Conservation (phyloP, 192 early-diverging fungal species). For the Coemansia sp. region DNA sequence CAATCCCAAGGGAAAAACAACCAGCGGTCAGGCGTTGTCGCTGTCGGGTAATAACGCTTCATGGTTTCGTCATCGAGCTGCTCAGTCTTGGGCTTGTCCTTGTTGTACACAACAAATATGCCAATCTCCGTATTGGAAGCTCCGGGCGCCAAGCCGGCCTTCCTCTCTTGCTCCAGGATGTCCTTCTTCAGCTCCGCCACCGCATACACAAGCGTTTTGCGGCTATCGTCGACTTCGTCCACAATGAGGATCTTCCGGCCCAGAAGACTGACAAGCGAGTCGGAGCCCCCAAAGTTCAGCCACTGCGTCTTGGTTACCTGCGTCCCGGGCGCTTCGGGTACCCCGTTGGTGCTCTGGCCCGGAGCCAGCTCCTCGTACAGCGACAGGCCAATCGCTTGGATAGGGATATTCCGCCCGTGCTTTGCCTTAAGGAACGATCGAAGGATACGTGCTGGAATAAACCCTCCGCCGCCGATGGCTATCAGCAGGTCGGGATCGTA, state of each 20-base stretch:
- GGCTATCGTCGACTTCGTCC: slow-evolving; percentile 79
- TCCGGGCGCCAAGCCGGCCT: slow-evolving; percentile 44
- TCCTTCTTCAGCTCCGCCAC: slow-evolving; percentile 74
- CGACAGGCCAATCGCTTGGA: slow-evolving; percentile 76
- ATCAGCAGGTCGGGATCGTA: slow-evolving; percentile 75
- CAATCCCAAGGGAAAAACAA: slow-evolving; percentile 75
- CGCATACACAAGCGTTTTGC: slow-evolving; percentile 72
- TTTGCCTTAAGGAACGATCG: slow-evolving; percentile 72
- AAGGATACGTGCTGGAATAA: slow-evolving; percentile 74
- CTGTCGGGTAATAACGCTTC: slow-evolving; percentile 70
- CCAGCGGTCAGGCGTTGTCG: slow-evolving; percentile 76
- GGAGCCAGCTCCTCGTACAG: slow-evolving; percentile 69
- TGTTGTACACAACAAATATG: slow-evolving; percentile 80
- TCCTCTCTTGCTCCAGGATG: slow-evolving; percentile 57
- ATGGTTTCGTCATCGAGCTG: slow-evolving; percentile 63
- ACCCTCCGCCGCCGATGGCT: slow-evolving; percentile 79
- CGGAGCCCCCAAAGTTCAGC: slow-evolving; percentile 73
- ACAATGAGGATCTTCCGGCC: slow-evolving; percentile 77
- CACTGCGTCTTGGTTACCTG: slow-evolving; percentile 81
- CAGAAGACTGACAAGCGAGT: slow-evolving; percentile 63
- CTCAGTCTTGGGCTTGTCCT: slow-evolving; percentile 72
- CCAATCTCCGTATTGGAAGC: slow-evolving; percentile 63
- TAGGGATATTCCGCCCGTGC: slow-evolving; percentile 73
- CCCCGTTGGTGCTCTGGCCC: slow-evolving; percentile 44
- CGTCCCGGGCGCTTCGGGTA: slow-evolving; percentile 51